Conservation (phyloP, 2,329 filamentous ascomycete species). For the Stemphylium vesicarium region DNA sequence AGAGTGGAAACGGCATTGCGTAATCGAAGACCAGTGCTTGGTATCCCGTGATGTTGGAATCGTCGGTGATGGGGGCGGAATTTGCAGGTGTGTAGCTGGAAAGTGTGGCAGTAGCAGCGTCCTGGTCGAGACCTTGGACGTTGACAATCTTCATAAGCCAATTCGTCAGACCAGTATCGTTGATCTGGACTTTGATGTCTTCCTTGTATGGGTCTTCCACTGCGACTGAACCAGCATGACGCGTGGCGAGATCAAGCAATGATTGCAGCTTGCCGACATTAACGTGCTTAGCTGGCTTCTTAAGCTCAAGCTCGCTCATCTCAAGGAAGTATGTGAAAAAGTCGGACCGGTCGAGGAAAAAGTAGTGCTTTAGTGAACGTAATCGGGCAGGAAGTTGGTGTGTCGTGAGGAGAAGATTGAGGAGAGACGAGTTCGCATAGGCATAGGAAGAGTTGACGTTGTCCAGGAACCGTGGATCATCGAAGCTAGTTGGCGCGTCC, state of each 20-base stretch:
- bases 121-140: constrained; percentile 92
- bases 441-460: constrained; percentile 96
- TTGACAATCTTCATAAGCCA: constrained; percentile 96
- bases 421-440: constrained; percentile 90
- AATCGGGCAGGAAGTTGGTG: constrained; percentile 88
- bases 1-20: constrained; percentile 90
- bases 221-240: constrained; percentile 94
- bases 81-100: constrained; percentile 75
- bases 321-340: constrained; percentile 99
- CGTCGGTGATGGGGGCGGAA: constrained; percentile 66
- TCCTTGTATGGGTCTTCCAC: constrained; percentile 97
- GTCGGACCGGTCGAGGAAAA: constrained; percentile 96
- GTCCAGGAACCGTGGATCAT: constrained; percentile 88
- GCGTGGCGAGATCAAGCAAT: constrained; percentile 90
- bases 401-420: constrained; percentile 89
- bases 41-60: constrained; percentile 87
- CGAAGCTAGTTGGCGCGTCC: constrained; percentile 90
- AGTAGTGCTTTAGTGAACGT: constrained; percentile 95
- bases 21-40: constrained; percentile 95
- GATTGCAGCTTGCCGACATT: constrained; percentile 95
- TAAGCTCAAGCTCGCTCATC: constrained; percentile 84
- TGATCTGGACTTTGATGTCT: constrained; percentile 97
- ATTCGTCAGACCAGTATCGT: constrained; percentile 89
- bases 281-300: constrained; percentile 85
- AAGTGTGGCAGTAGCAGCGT: constrained; percentile 64